Base-by-base conservation (phyloP, 225 moss, liverwort and hornwort genomes). In the Straminergon stramineum region DNA sequence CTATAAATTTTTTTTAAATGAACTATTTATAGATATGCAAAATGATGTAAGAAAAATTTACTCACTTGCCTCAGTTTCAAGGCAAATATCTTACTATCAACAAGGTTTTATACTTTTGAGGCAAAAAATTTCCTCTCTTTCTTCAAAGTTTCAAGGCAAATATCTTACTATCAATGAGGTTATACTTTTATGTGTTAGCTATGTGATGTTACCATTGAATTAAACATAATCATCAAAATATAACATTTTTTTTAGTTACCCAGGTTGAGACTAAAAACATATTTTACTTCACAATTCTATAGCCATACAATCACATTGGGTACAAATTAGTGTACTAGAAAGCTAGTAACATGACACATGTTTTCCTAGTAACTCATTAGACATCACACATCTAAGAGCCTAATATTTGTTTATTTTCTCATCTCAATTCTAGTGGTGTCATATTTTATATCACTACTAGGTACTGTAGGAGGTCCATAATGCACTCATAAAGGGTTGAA, bases 401-500 rank as follows among this genome's bases (percentile, higher is more conserved):
- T 31, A 31, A 5, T 32, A 8, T 20, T 52, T 20, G 51, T 31
- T 75, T 75, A 17, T 74, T 13, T 75, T 13, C 6, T 20, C 20
- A 13, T 75, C 32, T 75, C 52, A 51, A 75, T 75, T 51, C 13
- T 20, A 52, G 2, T 13, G 1, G 20, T 51, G 13, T 52, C 31
- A 12, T 34, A 77, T 34, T 52, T 13, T 34, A 5, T 75, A 2
- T 22, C 14, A 35, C 53, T 35, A 23, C 22, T 53, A 8, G 13
- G 2, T 26, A 7, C 7, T 9, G 6, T 18, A 32, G 19, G 19
- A 51, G 3, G 8, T 19, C 32, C 4, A 11, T 31, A 19, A 48
- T 2, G 2, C 17, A 48, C 11, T 18, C 7, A 48, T 9, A 28
- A 8, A 43, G 4, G 19, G 2, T 4, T 32, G 0, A 32, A 75